Conservation (phyloP, 2,329 filamentous ascomycete species). For the Xylariaceae sp. region DNA sequence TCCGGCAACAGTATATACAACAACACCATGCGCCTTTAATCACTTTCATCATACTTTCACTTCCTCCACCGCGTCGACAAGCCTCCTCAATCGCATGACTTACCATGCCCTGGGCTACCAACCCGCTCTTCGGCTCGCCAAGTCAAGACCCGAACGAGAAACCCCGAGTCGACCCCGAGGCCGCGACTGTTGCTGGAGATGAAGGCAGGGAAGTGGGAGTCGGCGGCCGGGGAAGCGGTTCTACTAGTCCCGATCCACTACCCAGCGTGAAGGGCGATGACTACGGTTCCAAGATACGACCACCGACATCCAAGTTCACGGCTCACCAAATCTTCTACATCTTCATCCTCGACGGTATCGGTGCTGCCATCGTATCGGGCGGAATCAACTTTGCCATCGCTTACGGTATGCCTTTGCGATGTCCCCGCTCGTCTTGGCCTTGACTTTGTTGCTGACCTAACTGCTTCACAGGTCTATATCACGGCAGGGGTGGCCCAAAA, state of each 20-base stretch:
- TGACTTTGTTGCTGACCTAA: background rate
- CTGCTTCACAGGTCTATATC: conserved; percentile 40
- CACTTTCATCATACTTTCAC: background rate
- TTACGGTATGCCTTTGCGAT: conserved; percentile 41
- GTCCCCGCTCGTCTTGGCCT: too few relatives aligned
- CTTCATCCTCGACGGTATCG: conserved; percentile 42
- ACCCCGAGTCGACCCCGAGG: conserved; percentile 16
- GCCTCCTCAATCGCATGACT: conserved; percentile 1
- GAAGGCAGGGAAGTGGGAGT: too few relatives aligned
- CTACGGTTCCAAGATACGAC: conserved; percentile 12
- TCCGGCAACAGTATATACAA: too few relatives aligned
- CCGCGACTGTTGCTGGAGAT: conserved; percentile 1
- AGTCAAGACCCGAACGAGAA: conserved; percentile 1
- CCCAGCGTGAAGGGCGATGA: conserved; percentile 1
- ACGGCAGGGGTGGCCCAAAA: conserved; percentile 28
- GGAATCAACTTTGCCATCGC: conserved; percentile 49
- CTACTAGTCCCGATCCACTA: conserved; percentile 4
- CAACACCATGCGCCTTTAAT: background rate
- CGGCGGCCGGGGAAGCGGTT: background rate
- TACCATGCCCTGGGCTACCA: conserved; percentile 25
- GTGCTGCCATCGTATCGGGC: conserved; percentile 42
- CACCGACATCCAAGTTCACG: conserved; percentile 37
- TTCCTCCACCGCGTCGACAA: too few relatives aligned
- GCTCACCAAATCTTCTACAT: conserved; percentile 44
- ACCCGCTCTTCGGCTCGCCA: conserved; percentile 20